A percentile compares a stretch with the other conserved stretches of the same genome.
Evolutionary conservation across 2,329 filamentous ascomycete species (phyloP).

Genomic region (Hymenoscyphus occultus): DNA sequence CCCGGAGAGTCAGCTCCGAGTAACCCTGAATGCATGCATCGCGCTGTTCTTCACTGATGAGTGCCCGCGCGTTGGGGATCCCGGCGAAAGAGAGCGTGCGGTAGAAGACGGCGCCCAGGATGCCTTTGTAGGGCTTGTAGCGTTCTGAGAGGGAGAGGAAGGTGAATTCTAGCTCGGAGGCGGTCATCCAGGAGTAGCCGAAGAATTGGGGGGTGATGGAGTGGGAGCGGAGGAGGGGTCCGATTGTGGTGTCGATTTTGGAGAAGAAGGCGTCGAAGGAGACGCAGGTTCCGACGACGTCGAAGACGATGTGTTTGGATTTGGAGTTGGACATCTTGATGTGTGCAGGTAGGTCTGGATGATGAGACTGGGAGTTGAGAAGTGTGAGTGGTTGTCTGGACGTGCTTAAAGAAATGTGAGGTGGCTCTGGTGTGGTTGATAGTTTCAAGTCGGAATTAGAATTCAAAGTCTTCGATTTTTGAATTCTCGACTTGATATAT

Average conservation of each 20-base stretch:
- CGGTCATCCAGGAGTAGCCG: conserved; percentile 47
- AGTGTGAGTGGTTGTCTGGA: background rate
- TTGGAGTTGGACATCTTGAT: conserved; percentile 6
- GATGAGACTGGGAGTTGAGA: background rate
- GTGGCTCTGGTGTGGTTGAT: background rate
- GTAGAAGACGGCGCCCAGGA: conserved; percentile 47
- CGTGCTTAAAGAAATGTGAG: background rate
- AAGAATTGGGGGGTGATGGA: conserved; percentile 44
- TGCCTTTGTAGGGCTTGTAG: conserved; percentile 43
- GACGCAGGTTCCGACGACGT: conserved; percentile 52
- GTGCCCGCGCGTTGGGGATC: conserved; percentile 41
- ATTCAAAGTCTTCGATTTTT: background rate
- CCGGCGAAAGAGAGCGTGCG: conserved; percentile 46
- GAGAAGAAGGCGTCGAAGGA: conserved; percentile 45
- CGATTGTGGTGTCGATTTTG: conserved; percentile 42
- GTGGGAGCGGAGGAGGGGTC: conserved; percentile 39
- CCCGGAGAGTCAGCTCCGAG: conserved; percentile 38
- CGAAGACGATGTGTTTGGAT: conserved; percentile 47
- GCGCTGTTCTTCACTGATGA: conserved; percentile 44
- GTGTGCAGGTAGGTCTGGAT: background rate
- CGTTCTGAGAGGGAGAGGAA: conserved; percentile 45
- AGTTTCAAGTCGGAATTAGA: background rate
- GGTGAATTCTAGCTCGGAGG: conserved; percentile 48
- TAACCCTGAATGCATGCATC: conserved; percentile 42
- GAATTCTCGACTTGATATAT: background rate